These are phyloP conservation scores for Geotrichum siamense DNA, from an alignment of 1,139 yeast species.

Conservation along the genomic window DNA sequence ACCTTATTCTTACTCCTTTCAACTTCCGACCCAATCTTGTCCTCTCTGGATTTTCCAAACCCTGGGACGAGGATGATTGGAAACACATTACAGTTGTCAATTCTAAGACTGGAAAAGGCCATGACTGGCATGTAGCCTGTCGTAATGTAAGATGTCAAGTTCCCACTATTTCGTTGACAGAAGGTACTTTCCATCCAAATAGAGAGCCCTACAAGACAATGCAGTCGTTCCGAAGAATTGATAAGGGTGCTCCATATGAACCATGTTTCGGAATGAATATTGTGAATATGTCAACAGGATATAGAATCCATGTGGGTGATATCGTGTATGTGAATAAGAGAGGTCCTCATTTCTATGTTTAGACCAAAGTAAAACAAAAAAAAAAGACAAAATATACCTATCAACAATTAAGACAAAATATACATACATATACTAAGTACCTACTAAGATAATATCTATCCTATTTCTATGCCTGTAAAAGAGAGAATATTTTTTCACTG, in stretches of 20 bases:
- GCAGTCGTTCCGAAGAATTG: conserved; percentile 37
- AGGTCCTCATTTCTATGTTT: conserved; percentile 10
- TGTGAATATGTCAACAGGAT: conserved; percentile 30
- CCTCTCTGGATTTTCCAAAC: conserved; percentile 29
- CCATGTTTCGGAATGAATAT: conserved; percentile 39
- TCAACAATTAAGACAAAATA: too few species aligned
- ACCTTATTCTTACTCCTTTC: conserved; percentile 23
- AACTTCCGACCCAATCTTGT: conserved; percentile 41
- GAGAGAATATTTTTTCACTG: too few species aligned
- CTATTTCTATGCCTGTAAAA: too few species aligned
- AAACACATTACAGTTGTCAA: conserved; percentile 27
- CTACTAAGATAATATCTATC: too few species aligned
- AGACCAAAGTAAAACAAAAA: too few species aligned
- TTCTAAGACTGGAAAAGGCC: conserved; percentile 18
- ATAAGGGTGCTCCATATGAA: conserved; percentile 31
- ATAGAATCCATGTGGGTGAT: conserved; percentile 31
- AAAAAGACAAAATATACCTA: too few species aligned
- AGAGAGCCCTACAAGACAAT: conserved; percentile 35
- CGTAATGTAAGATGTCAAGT: conserved; percentile 38
- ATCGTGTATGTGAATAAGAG: conserved; percentile 18
- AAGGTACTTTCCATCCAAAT: conserved; percentile 33
- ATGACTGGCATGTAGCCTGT: conserved; percentile 31
- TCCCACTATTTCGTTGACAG: conserved; percentile 36
- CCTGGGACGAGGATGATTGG: conserved; percentile 40
- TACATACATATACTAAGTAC: too few species aligned